Base-by-base conservation (phyloP, 768 basidiomycete genomes). In the Clitopilus passeckerianus region DNA sequence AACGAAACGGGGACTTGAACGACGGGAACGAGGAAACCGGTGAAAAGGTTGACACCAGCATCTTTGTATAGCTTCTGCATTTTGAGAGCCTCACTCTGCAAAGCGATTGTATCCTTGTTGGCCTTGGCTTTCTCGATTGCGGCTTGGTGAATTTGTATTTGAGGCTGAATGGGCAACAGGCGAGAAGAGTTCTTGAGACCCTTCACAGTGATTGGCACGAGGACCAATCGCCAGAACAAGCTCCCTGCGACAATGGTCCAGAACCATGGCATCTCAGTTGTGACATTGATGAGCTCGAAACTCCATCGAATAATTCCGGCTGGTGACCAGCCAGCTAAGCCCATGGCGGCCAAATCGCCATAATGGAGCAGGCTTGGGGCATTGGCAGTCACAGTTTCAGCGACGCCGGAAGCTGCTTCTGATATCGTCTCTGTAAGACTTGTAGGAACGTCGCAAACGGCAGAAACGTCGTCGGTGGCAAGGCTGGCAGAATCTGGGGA, bases 191-290 rank as follows among this genome's bases (percentile, higher is more conserved):
- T 84, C 59, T 81, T 83, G 61, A 86, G 70, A 56, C 80, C 79
- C 57, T 75, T 74, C 54, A 92, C 73, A 23, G 81, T 73, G 64
- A 89, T 73, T 1, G 90, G 90, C 56, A 91, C 69, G 52, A 90
- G 77, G 54, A 80, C 52, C 18, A 81, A 54, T 20, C 89, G 85
- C 77, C 88, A 85, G 67, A 86, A 66, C 10, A 87, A 57, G 24
- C 86, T 84, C 27, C 86, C 84, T 5, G 73, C 75, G 46, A 93
- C 72, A 71, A 95, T 90, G 53, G 91, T 89, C 79, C 86, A 84
- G 75, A 90, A 90, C 92, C 93, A 95, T 0, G 89, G 87, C 60
- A 93, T 72, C 35, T 86, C 87, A 0, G 85, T 84, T 53, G 77
- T 71, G 55, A 92, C 86, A 62, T 93, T 84, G 57, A 91, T 70